These are phyloP conservation scores for Colletotrichum melonis DNA, from an alignment of 2,329 filamentous ascomycete genomes.

Conservation along the genomic window DNA sequence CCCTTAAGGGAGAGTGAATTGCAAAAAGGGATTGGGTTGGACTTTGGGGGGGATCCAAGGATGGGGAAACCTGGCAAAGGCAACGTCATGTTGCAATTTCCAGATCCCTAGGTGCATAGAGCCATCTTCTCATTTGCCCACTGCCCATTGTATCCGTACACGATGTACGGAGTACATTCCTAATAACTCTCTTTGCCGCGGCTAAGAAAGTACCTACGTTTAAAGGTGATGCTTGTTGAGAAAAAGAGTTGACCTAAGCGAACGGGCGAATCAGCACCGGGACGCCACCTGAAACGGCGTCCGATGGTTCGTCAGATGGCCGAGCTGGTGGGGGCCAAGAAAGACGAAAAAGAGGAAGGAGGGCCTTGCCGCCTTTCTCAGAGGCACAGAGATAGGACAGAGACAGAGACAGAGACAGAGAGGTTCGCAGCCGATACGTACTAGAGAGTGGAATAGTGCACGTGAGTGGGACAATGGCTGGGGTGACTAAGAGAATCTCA, in stretches of 20 bases:
- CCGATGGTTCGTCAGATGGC: conserved; percentile 31
- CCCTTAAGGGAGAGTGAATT: not conserved
- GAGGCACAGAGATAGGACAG: too few relatives aligned
- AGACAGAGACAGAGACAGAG: too few relatives aligned
- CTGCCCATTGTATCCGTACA: not conserved
- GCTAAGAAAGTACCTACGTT: not conserved
- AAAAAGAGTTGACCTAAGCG: not conserved
- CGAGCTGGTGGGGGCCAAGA: not conserved
- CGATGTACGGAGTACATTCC: not conserved
- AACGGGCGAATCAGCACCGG: conserved; percentile 24
- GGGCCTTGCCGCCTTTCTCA: not conserved
- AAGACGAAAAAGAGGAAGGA: not conserved
- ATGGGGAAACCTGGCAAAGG: not conserved
- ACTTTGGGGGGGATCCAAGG: not conserved
- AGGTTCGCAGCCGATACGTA: not conserved
- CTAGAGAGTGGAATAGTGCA: too few relatives aligned
- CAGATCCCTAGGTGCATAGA: conserved; percentile 1
- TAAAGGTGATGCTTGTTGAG: not conserved
- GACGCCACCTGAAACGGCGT: conserved; percentile 25
- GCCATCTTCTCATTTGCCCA: not conserved
- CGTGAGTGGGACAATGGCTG: not conserved
- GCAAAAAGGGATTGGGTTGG: not conserved
- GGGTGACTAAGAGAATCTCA: not conserved
- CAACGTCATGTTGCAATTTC: conserved; percentile 28
- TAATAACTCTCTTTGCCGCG: conserved; percentile 18